Evolutionary conservation across 306 rosid species (phyloP).

Genomic region (Mucuna pruriens): DNA sequence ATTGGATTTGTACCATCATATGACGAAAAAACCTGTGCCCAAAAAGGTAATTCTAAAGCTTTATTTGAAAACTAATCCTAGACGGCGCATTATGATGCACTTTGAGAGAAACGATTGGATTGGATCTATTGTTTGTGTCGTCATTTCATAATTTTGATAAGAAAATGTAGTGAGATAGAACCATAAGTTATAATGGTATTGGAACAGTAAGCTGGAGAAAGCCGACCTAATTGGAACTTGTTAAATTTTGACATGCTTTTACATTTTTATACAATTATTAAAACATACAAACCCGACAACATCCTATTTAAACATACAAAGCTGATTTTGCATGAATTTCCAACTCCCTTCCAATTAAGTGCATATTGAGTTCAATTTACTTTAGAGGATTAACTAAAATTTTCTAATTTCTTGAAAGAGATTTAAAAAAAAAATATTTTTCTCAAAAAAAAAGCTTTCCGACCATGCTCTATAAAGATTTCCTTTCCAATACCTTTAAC

Average conservation of each 20-base stretch:
- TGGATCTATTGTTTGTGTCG: not conserved
- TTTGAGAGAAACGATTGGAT: not conserved
- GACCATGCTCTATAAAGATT: no score
- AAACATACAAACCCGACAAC: no score
- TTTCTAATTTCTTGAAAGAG: no score
- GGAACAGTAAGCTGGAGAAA: not conserved
- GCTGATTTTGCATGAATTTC: not conserved
- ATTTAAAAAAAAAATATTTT: no score
- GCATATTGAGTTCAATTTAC: no score
- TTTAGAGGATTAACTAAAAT: no score
- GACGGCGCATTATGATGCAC: not conserved
- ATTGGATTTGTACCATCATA: constrained; percentile 24
- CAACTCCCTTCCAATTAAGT: not conserved
- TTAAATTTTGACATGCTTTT: not conserved
- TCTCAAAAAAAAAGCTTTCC: no score
- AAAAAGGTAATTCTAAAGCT: constrained; percentile 25
- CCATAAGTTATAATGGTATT: not conserved
- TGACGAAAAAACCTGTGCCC: not conserved
- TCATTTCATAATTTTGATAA: not conserved
- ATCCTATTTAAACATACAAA: not conserved
- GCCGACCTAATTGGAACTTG: no score
- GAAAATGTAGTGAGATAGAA: not conserved
- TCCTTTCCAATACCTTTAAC: no score
- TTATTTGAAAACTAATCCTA: constrained; percentile 35
- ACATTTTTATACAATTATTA: not conserved